phyloP scores from a whole-genome alignment of 192 early-diverging fungal species.

The Dissophora ornata region DNA sequence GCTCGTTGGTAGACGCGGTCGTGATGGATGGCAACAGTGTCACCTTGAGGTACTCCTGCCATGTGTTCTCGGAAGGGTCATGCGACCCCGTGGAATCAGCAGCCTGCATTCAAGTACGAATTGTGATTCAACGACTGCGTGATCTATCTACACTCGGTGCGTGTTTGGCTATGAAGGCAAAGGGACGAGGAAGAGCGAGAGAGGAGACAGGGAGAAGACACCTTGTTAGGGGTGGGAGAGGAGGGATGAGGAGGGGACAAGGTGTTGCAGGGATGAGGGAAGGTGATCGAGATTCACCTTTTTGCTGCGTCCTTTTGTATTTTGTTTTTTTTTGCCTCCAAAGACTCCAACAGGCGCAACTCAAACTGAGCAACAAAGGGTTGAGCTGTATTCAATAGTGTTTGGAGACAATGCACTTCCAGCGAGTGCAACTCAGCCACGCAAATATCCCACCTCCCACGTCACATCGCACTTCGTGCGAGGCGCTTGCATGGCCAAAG shows the following conservation, averaged over 20 bases:
- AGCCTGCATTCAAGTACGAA: constrained; percentile 29
- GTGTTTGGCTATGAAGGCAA: too few species aligned
- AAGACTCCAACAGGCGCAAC: constrained; percentile 6
- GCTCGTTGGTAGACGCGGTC: constrained; percentile 61
- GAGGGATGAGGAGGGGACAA: constrained; percentile 1
- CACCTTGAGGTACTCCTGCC: constrained; percentile 66
- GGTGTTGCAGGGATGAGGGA: neutral
- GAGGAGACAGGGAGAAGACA: neutral
- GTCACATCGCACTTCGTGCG: neutral
- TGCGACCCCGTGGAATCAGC: constrained; percentile 37
- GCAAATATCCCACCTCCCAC: neutral
- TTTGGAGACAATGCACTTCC: too few species aligned
- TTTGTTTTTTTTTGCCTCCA: constrained; percentile 11
- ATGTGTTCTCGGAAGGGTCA: constrained; percentile 60
- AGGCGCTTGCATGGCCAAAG: too few species aligned
- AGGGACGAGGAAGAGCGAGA: neutral
- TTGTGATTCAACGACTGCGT: too few species aligned
- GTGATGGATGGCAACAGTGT: constrained; percentile 60
- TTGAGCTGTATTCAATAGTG: neutral
- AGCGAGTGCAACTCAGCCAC: constrained; percentile 2
- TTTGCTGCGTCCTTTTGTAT: constrained; percentile 6
- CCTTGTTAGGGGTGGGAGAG: neutral
- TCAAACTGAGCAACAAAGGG: neutral
- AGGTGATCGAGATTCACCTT: constrained; percentile 8
- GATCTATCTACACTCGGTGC: too few species aligned